phyloP scores from a whole-genome alignment of 352 stramenopile species.

The Pythium brassicae region DNA sequence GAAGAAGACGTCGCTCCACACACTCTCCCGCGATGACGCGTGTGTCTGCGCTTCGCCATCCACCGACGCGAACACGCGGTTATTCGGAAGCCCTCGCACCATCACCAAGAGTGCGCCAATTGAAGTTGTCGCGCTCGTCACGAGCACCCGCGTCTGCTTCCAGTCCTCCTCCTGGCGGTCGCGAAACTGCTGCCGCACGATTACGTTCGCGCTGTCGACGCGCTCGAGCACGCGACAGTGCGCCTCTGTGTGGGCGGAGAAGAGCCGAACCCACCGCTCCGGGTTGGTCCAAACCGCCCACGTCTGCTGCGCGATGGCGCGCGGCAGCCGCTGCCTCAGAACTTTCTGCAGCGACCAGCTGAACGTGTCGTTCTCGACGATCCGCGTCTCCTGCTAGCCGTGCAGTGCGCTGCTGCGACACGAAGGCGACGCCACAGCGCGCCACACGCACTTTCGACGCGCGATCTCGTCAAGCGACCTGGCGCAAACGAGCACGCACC shows the following conservation, averaged over 20 bases:
- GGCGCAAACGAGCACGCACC: not conserved
- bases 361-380: slow-evolving; percentile 1
- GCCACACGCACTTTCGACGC: not conserved
- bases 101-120: not conserved
- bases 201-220: not conserved
- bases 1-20: slow-evolving; percentile 14
- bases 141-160: slow-evolving; percentile 6
- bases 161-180: not conserved
- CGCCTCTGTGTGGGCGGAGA: not conserved
- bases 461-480: not conserved
- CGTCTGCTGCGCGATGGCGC: not conserved
- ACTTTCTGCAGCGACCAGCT: slow-evolving; percentile 9
- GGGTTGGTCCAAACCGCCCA: slow-evolving; percentile 10
- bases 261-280: not conserved
- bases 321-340: not conserved
- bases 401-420: not conserved
- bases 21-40: not conserved
- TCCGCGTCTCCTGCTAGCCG: slow-evolving; percentile 1
- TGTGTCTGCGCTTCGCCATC: not conserved
- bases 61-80: slow-evolving; percentile 1
- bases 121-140: not conserved
- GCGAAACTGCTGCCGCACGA: not conserved
- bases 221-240: not conserved
- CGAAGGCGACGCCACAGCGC: not conserved
- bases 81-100: not conserved